phyloP scores from a whole-genome alignment of 1,284 basidiomycete species.

The Fomes fomentarius region DNA sequence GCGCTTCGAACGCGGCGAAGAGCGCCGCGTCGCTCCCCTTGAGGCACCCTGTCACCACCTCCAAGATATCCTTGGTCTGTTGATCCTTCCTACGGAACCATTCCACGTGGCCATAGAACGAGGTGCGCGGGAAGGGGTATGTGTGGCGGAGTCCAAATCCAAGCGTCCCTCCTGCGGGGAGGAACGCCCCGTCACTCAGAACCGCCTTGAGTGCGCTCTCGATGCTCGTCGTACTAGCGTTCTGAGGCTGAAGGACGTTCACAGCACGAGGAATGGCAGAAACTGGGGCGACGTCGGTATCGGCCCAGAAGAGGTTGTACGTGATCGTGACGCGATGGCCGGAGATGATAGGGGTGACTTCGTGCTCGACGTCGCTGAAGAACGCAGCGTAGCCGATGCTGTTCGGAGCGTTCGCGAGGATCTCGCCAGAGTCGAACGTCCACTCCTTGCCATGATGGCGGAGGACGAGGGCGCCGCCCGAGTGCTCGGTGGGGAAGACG shows the following conservation, averaged over 20 bases:
- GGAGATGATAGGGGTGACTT: slow-evolving; percentile 40
- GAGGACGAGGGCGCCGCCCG: slow-evolving; percentile 42
- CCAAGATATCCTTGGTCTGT: not conserved
- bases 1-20: not conserved
- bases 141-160: slow-evolving; percentile 41
- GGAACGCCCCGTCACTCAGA: slow-evolving; percentile 28
- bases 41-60: not conserved
- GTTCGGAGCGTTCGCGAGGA: not conserved
- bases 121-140: slow-evolving; percentile 25
- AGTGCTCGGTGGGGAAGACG: slow-evolving; percentile 42
- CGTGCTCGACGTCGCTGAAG: slow-evolving; percentile 49
- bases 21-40: slow-evolving; percentile 13
- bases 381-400: slow-evolving; percentile 39
- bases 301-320: slow-evolving; percentile 39
- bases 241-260: not conserved
- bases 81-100: no score
- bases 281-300: not conserved
- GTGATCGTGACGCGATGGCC: slow-evolving; percentile 49
- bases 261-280: not conserved
- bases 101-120: not conserved
- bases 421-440: slow-evolving; percentile 32
- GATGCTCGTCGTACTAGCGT: slow-evolving; percentile 2
- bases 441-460: slow-evolving; percentile 37
- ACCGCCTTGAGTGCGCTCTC: slow-evolving; percentile 21
- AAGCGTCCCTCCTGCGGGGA: slow-evolving; percentile 37